Evolutionary conservation across 176 grass and related monocot species (phyloP), one percentile per base, ranked within the genome.

Genomic region (Oryza punctata): DNA sequence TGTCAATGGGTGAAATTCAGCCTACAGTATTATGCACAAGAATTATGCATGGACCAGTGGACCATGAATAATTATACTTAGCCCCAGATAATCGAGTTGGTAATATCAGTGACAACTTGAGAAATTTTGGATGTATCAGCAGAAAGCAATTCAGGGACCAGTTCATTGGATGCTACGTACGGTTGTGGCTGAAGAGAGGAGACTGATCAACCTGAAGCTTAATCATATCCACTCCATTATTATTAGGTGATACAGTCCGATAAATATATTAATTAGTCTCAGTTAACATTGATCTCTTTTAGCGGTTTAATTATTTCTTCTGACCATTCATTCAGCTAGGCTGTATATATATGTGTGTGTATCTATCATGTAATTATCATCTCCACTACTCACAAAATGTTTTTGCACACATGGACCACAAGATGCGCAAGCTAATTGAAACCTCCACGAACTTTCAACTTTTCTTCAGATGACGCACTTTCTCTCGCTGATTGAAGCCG

Each of bases 321-420:
- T 68, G 64, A 11, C 47, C 49, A 81, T 70, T 59, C 79, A 27
- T 41, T 43, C 8, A 52, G 47, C 47, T 7, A 33, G 32, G 32
- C 23, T 2, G 35, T 23, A 60, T 60, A 13, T 38, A 19, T 35
- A 35, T 46, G 3, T 59, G 13, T 25, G 7, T 47, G 3, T 60
- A 25, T 15, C 15, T 70, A 38, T 61, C 37, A 73, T 47, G 32
- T 19, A 73, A 65, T 82, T 45, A 65, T 33, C 24, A 41, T 45
- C 37, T 65, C 81, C 81, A 65, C 70, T 65, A 57, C 52, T 57
- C 18, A 83, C 35, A 45, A 63, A 73, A 50, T 63, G 54, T 63
- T 63, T 63, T 63, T 5, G n/a, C 35, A 70, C 79, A 81, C 32
- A 5, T 80, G 65, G 4, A 11, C 19, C 10, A 70, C 54, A 50